Evolutionary conservation across 2,329 filamentous ascomycete genomes (phyloP).

Genomic region (Fusarium sp.): DNA sequence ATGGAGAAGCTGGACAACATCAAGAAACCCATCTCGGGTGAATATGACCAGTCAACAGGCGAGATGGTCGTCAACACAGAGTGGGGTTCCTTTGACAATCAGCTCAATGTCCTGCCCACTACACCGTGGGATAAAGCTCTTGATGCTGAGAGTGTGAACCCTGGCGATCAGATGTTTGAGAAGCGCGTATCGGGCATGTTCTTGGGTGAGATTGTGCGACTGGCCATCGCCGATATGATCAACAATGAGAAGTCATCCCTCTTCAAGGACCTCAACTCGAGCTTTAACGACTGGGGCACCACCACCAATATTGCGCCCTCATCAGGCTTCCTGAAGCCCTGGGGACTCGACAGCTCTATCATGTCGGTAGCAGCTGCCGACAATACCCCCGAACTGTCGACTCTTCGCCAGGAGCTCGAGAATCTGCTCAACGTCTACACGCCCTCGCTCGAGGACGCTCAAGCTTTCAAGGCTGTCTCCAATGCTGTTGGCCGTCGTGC

Average conservation of each 20-base stretch:
- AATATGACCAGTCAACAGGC: constrained; percentile 82
- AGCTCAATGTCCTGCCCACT: constrained; percentile 84
- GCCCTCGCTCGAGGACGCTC: constrained; percentile 82
- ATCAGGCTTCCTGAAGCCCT: constrained; percentile 77
- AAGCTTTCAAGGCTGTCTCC: constrained; percentile 84
- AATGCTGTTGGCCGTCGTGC: constrained; percentile 87
- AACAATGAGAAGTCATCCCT: constrained; percentile 72
- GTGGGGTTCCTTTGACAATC: constrained; percentile 98
- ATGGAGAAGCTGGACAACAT: constrained; percentile 90
- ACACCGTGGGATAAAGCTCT: constrained; percentile 84
- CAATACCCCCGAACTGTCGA: constrained; percentile 73
- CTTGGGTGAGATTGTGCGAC: constrained; percentile 88
- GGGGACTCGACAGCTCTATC: constrained; percentile 91
- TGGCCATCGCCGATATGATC: constrained; percentile 77
- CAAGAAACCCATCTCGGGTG: constrained; percentile 75
- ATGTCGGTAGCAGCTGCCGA: constrained; percentile 89
- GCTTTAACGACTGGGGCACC: constrained; percentile 72
- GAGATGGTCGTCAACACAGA: constrained; percentile 99
- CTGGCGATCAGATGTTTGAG: constrained; percentile 98
- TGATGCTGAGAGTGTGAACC: constrained; percentile 84
- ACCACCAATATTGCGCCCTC: constrained; percentile 73
- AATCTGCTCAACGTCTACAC: constrained; percentile 78
- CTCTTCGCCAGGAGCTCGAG: constrained; percentile 80
- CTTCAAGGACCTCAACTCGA: constrained; percentile 79
- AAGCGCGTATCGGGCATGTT: constrained; percentile 99